Evolutionary conservation across 1,139 yeast genomes (phyloP).

Genomic region (Geotrichum phurueaensis): DNA sequence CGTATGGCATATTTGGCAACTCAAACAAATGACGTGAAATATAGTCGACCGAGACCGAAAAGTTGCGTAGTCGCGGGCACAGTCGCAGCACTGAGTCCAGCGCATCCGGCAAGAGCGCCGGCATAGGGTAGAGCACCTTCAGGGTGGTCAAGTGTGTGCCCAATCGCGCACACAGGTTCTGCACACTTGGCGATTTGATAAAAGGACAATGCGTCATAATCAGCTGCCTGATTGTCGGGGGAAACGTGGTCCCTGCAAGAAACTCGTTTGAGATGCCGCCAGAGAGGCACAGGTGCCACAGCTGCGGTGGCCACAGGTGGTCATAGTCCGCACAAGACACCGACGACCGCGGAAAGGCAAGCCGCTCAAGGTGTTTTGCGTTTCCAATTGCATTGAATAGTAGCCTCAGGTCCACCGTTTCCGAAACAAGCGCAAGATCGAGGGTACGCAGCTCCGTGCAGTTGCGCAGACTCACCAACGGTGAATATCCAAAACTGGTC

Average conservation of each 20-base stretch:
- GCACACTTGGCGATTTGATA: slow-evolving; percentile 53
- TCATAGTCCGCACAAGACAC: slow-evolving; percentile 63
- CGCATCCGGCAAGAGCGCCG: slow-evolving; percentile 61
- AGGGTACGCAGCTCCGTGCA: slow-evolving; percentile 60
- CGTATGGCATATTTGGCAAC: slow-evolving; percentile 29
- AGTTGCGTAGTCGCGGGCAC: slow-evolving; percentile 63
- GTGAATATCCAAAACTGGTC: slow-evolving; percentile 88
- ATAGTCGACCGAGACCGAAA: slow-evolving; percentile 78
- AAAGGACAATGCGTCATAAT: slow-evolving; percentile 87
- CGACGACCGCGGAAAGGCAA: slow-evolving; percentile 86
- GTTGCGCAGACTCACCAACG: slow-evolving; percentile 66
- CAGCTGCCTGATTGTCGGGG: slow-evolving; percentile 59
- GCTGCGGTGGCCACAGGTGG: slow-evolving; percentile 67
- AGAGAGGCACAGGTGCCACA: slow-evolving; percentile 66
- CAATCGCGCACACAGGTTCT: slow-evolving; percentile 51
- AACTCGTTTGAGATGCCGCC: slow-evolving; percentile 89
- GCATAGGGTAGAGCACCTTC: slow-evolving; percentile 82
- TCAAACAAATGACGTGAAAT: slow-evolving; percentile 45
- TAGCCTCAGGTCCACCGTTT: slow-evolving; percentile 76
- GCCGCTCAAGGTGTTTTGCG: slow-evolving; percentile 56
- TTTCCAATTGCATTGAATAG: slow-evolving; percentile 67
- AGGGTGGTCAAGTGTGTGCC: slow-evolving; percentile 61
- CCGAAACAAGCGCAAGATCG: slow-evolving; percentile 85
- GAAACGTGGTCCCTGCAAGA: slow-evolving; percentile 59
- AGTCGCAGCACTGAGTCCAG: slow-evolving; percentile 65